These are phyloP conservation scores for Cyclocybe aegerita DNA, from an alignment of 768 basidiomycete genomes.

Conservation along the genomic window DNA sequence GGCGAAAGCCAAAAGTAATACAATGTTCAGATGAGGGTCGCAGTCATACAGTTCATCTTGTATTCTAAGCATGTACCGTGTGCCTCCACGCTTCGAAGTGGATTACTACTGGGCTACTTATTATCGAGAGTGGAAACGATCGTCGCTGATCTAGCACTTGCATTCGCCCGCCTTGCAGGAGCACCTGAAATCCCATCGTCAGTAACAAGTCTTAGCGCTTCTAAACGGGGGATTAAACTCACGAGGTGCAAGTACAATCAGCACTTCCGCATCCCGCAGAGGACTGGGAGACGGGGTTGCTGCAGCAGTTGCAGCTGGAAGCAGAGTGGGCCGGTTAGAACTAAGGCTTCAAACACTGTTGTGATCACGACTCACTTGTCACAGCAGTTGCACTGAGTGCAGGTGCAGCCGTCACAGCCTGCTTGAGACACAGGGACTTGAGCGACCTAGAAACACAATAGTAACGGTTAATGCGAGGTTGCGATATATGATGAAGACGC, in stretches of 20 bases:
- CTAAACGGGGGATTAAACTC: not conserved
- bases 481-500: not conserved
- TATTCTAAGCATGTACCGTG: too few species aligned
- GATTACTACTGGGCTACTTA: too few species aligned
- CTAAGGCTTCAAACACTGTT: too few species aligned
- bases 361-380: not conserved
- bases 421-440: constrained; percentile 7
- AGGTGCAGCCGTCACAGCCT: constrained; percentile 1
- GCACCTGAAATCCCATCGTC: not conserved
- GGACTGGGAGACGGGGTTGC: constrained; percentile 10
- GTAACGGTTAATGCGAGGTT: not conserved
- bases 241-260: constrained; percentile 11
- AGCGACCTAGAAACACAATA: not conserved
- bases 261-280: constrained; percentile 6
- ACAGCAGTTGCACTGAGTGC: constrained; percentile 8
- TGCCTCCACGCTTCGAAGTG: too few species aligned
- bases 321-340: not conserved
- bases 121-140: too few species aligned
- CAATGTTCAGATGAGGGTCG: too few species aligned
- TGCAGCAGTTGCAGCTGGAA: constrained; percentile 4
- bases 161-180: constrained; percentile 12
- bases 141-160: constrained; percentile 6
- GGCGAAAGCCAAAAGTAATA: too few species aligned
- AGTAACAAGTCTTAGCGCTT: too few species aligned
- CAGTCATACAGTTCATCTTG: too few species aligned